Conservation (phyloP, 441 rosid genomes). For the Arabidopsis lyrata region DNA sequence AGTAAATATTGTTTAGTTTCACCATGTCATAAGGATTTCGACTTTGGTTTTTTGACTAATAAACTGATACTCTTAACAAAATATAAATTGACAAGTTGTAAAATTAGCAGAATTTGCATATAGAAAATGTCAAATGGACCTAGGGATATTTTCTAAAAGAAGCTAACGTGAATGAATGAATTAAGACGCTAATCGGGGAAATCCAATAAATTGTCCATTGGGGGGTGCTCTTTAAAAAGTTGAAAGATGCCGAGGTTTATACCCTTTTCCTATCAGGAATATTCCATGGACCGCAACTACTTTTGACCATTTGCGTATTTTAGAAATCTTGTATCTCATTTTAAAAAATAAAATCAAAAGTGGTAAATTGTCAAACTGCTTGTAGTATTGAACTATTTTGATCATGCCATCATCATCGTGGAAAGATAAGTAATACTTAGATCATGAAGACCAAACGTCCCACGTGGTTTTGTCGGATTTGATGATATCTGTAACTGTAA, state of each 20-base stretch:
- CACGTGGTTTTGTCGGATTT: constrained; percentile 5
- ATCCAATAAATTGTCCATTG: neutral
- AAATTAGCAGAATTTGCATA: neutral
- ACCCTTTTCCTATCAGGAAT: constrained; percentile 30
- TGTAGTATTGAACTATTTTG: neutral
- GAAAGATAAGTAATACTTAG: neutral
- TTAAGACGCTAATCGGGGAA: constrained; percentile 18
- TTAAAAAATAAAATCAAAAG: neutral
- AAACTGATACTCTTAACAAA: neutral
- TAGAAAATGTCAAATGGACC: constrained; percentile 21
- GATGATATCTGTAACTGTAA: too few relatives aligned
- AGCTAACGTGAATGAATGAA: constrained; percentile 28
- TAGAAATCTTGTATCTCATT: too few relatives aligned
- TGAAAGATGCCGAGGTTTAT: constrained; percentile 45
- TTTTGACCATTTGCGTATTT: constrained; percentile 17
- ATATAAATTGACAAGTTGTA: constrained; percentile 1
- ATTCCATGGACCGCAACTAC: constrained; percentile 33
- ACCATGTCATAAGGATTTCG: neutral
- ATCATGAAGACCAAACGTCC: constrained; percentile 29
- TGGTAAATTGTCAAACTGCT: constrained; percentile 14
- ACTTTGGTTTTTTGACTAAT: constrained; percentile 19
- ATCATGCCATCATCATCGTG: neutral
- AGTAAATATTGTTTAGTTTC: neutral
- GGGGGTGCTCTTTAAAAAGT: neutral
- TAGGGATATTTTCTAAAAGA: neutral